phyloP scores from a whole-genome alignment of 2,329 filamentous ascomycete species.

The Orbilia quercus region DNA sequence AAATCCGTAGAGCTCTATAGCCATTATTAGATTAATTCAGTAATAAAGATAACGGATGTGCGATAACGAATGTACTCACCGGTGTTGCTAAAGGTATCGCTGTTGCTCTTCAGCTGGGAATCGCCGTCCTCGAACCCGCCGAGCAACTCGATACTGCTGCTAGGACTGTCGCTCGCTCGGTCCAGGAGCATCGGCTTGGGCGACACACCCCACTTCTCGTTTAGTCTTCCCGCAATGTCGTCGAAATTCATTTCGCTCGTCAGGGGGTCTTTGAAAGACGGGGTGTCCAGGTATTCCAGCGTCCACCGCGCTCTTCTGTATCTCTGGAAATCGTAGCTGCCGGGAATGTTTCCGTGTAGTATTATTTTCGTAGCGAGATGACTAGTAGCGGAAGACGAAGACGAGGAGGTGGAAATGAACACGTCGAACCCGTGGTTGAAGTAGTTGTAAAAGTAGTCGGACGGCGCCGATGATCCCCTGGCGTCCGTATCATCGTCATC shows the following conservation, averaged over 20 bases:
- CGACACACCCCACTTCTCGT: conserved; percentile 68
- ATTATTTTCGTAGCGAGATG: conserved; percentile 91
- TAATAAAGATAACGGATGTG: neutral
- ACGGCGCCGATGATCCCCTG: conserved; percentile 66
- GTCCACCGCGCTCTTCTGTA: conserved; percentile 87
- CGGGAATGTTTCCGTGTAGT: conserved; percentile 92
- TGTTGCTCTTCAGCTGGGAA: conserved; percentile 64
- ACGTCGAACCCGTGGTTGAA: conserved; percentile 96
- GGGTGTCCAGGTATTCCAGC: conserved; percentile 56
- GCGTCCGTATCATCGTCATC: conserved; percentile 63
- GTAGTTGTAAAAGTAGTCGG: conserved; percentile 95
- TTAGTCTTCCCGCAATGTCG: conserved; percentile 70
- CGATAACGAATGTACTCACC: conserved; percentile 38
- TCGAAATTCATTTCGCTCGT: conserved; percentile 82
- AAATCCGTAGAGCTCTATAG: conserved; percentile 78
- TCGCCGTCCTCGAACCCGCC: conserved; percentile 85
- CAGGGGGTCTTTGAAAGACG: conserved; percentile 63
- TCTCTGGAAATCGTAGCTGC: conserved; percentile 95
- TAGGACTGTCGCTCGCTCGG: conserved; percentile 88
- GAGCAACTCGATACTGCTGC: conserved; percentile 85
- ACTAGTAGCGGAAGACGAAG: conserved; percentile 74
- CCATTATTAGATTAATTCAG: neutral
- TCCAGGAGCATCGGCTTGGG: conserved; percentile 80
- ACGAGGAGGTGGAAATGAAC: conserved; percentile 80
- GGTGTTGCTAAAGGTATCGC: conserved; percentile 63